Evolutionary conservation across 495 filamentous ascomycete genomes (phyloP).

Genomic region (Penicillium nucicola): DNA sequence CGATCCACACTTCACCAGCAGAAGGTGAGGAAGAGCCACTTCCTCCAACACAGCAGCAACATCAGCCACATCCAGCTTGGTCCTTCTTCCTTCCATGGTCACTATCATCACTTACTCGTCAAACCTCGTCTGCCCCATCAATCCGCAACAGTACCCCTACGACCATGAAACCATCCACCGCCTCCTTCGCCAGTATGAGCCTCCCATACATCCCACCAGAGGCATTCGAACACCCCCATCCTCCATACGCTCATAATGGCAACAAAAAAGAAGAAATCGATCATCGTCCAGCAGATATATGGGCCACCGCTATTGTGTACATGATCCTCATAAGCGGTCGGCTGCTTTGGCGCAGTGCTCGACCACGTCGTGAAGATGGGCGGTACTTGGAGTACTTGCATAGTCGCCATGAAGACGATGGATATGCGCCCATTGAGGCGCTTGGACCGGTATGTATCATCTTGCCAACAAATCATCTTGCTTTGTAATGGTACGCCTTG

Average conservation of each 20-base stretch:
- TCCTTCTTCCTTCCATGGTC: slow-evolving; percentile 16
- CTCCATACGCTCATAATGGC: slow-evolving; percentile 55
- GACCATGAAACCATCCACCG: slow-evolving; percentile 3
- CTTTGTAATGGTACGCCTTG: background rate
- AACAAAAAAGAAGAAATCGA: slow-evolving; percentile 73
- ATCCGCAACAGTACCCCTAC: background rate
- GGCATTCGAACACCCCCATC: slow-evolving; percentile 2
- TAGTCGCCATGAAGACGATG: slow-evolving; percentile 75
- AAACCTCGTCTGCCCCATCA: background rate
- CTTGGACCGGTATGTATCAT: slow-evolving; percentile 69
- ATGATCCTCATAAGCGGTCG: slow-evolving; percentile 92
- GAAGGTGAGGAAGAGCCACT: background rate
- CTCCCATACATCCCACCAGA: slow-evolving; percentile 20
- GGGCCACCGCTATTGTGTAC: slow-evolving; percentile 93
- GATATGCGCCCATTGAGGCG: slow-evolving; percentile 87
- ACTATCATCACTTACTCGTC: background rate
- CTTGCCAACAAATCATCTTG: too few relatives aligned
- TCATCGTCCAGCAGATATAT: slow-evolving; percentile 86
- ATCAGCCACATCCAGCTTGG: slow-evolving; percentile 4
- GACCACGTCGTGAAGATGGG: slow-evolving; percentile 77
- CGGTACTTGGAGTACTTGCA: slow-evolving; percentile 84
- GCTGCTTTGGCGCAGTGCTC: slow-evolving; percentile 83
- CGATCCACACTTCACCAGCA: background rate
- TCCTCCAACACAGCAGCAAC: background rate
- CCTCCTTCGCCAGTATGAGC: slow-evolving; percentile 17